Evolutionary conservation across 192 early-diverging fungal genomes (phyloP).

Genomic region (Coemansia interrupta): DNA sequence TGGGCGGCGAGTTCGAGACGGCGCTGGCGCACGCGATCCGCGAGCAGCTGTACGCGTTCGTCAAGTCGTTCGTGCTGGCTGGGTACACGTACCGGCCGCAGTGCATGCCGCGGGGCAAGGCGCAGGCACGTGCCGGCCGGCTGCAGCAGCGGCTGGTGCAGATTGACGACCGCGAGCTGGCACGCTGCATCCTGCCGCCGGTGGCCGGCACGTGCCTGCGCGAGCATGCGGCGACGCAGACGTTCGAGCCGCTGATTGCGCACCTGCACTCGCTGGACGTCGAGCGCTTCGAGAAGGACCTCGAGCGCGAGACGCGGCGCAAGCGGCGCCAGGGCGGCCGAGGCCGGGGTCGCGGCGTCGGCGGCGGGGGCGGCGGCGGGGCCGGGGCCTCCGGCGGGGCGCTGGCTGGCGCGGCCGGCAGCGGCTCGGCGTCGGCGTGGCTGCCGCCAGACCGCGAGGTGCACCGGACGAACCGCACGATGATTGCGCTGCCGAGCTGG

Average conservation of each 20-base stretch:
- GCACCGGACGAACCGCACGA: slow-evolving; percentile 41
- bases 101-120: slow-evolving; percentile 34
- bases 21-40: slow-evolving; percentile 90
- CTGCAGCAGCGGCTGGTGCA: slow-evolving; percentile 5
- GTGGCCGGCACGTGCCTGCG: slow-evolving; percentile 55
- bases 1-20: slow-evolving; percentile 87
- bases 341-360: slow-evolving; percentile 45
- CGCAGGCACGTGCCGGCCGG: not conserved
- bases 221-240: slow-evolving; percentile 49
- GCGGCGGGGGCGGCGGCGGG: slow-evolving; percentile 1
- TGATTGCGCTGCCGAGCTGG: slow-evolving; percentile 44
- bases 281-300: slow-evolving; percentile 80
- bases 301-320: slow-evolving; percentile 76
- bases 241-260: slow-evolving; percentile 62
- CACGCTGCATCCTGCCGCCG: slow-evolving; percentile 65
- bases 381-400: not conserved
- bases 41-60: slow-evolving; percentile 84
- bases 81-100: slow-evolving; percentile 76
- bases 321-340: slow-evolving; percentile 81
- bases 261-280: slow-evolving; percentile 68
- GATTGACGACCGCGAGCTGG: slow-evolving; percentile 74
- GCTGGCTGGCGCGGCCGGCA: not conserved
- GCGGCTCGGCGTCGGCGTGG: not conserved
- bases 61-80: slow-evolving; percentile 76
- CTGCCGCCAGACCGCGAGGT: slow-evolving; percentile 32